Conservation (phyloP, 1,284 basidiomycete genomes). For the Xerocomus tenax region DNA sequence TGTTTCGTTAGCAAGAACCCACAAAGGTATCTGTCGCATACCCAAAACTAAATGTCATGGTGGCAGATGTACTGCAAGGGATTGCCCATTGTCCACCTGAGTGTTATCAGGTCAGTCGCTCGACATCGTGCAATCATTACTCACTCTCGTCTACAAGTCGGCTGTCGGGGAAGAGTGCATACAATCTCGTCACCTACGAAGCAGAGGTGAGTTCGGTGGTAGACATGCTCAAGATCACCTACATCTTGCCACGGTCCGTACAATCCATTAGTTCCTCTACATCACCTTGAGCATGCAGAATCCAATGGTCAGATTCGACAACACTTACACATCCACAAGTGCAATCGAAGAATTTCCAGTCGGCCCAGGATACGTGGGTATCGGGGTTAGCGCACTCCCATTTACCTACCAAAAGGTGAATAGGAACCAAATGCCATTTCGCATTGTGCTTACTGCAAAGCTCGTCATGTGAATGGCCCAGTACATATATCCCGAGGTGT, state of each 20-base stretch:
- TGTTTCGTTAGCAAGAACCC: constrained; percentile 1
- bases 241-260: constrained; percentile 78
- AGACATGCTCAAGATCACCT: constrained; percentile 19
- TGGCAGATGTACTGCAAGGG: constrained; percentile 63
- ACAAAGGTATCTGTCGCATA: constrained; percentile 25
- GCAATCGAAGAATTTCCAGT: constrained; percentile 57
- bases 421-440: neutral
- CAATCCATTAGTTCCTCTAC: constrained; percentile 68
- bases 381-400: constrained; percentile 45
- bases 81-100: constrained; percentile 72
- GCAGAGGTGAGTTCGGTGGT: constrained; percentile 2
- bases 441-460: constrained; percentile 41
- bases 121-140: constrained; percentile 15
- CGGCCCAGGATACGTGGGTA: constrained; percentile 59
- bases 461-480: constrained; percentile 65
- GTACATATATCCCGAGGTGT: constrained; percentile 66
- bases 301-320: neutral
- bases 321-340: constrained; percentile 63
- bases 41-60: constrained; percentile 72
- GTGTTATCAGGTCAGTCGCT: constrained; percentile 4
- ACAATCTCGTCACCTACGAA: constrained; percentile 61
- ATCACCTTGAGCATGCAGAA: constrained; percentile 3
- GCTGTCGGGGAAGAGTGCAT: constrained; percentile 52
- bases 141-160: constrained; percentile 58
- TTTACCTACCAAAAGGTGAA: constrained; percentile 45